Percentiles rank a stretch among this genome's conserved stretches.
These are phyloP conservation scores for Bassia scoparia DNA, from an alignment of 148 eudicot genomes.

Conservation along the genomic window DNA sequence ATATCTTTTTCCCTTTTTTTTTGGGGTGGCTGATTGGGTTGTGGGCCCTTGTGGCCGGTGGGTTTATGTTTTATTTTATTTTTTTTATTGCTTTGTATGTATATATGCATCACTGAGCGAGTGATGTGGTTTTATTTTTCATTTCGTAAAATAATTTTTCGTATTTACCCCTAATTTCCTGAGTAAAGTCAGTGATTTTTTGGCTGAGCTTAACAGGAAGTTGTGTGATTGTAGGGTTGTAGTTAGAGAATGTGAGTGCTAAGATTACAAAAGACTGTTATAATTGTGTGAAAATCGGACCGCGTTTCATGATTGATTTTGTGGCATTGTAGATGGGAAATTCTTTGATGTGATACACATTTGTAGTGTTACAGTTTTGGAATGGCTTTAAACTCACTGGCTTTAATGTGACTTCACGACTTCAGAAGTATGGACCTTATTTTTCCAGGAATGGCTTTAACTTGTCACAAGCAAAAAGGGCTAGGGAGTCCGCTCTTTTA, in stretches of 20 bases:
- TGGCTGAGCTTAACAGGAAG: slow-evolving; percentile 7
- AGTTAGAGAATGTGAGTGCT: slow-evolving; percentile 5
- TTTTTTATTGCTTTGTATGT: not conserved
- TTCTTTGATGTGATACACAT: not conserved
- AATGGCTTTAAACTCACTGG: too few species aligned
- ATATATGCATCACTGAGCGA: slow-evolving; percentile 12
- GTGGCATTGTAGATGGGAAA: not conserved
- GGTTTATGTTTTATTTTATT: not conserved
- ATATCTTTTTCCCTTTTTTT: not conserved
- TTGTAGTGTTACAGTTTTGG: too few species aligned
- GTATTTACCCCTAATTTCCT: not conserved
- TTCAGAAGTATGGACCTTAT: too few species aligned
- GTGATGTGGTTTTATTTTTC: not conserved
- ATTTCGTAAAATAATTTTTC: not conserved
- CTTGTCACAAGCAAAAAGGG: too few species aligned
- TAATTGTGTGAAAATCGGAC: not conserved
- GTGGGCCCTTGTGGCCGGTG: not conserved
- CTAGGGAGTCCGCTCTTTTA: too few species aligned
- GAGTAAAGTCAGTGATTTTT: slow-evolving; percentile 1
- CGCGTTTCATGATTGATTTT: not conserved
- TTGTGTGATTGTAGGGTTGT: slow-evolving; percentile 2
- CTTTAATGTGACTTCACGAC: too few species aligned
- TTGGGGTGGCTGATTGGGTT: not conserved
- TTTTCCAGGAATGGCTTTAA: too few species aligned
- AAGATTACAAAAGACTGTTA: not conserved